A percentile compares a stretch with the other conserved stretches of the same genome.
phyloP scores from a whole-genome alignment of 2,329 filamentous ascomycete genomes.

The Pseudogymnoascus sp. region DNA sequence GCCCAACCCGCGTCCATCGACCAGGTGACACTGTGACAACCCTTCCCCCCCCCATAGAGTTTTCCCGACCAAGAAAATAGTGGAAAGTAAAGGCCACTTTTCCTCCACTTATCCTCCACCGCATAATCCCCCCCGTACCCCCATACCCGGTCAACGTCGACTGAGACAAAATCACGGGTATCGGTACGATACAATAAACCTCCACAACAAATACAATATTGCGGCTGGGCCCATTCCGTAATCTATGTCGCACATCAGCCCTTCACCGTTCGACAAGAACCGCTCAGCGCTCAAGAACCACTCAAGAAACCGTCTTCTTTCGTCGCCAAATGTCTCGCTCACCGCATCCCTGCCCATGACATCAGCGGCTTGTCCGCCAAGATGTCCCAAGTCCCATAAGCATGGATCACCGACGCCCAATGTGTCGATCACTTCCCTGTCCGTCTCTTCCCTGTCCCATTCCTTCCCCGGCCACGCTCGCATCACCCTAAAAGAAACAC shows the following conservation, averaged over 20 bases:
- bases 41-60: too few species aligned
- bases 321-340: not conserved
- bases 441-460: not conserved
- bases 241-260: slow-evolving; percentile 8
- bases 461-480: slow-evolving; percentile 1
- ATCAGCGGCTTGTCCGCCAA: slow-evolving; percentile 6
- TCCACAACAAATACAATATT: not conserved
- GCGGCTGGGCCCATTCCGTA: slow-evolving; percentile 3
- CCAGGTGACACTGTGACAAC: slow-evolving; percentile 1
- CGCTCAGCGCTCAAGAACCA: not conserved
- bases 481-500: not conserved
- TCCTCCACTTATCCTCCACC: not conserved
- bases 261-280: not conserved
- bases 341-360: not conserved
- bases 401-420: slow-evolving; percentile 1
- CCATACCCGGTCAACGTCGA: not conserved
- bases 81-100: not conserved
- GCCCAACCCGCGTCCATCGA: not conserved
- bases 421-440: not conserved
- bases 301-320: not conserved
- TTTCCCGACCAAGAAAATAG: slow-evolving; percentile 9
- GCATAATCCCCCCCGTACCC: not conserved
- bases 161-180: not conserved
- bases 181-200: not conserved
- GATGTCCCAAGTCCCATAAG: not conserved